Percentiles rank a stretch among this genome's conserved stretches.
Conservation (phyloP, 192 early-diverging fungal species). For the Linnemannia schmuckeri region DNA sequence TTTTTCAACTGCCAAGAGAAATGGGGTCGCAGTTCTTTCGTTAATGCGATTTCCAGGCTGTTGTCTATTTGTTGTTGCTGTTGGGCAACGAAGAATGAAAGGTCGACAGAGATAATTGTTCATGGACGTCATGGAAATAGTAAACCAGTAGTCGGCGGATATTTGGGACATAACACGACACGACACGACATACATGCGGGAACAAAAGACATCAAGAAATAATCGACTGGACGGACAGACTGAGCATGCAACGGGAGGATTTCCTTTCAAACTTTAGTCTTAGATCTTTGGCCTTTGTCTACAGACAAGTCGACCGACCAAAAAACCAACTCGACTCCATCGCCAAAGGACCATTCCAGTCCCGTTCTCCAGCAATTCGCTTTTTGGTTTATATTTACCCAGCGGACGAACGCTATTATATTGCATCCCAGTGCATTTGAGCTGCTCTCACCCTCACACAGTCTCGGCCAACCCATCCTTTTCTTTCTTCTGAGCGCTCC, state of each 20-base stretch:
- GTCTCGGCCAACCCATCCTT: constrained; percentile 5
- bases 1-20: constrained; percentile 10
- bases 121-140: neutral
- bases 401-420: constrained; percentile 20
- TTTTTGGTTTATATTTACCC: constrained; percentile 12
- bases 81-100: neutral
- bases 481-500: constrained; percentile 5
- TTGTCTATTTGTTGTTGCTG: neutral
- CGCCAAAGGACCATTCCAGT: neutral
- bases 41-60: neutral
- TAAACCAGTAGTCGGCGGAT: neutral
- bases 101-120: neutral
- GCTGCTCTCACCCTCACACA: constrained; percentile 30
- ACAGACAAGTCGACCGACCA: neutral
- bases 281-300: neutral
- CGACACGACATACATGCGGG: neutral
- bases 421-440: constrained; percentile 20
- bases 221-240: neutral
- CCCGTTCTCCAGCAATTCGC: neutral
- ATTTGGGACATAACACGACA: neutral
- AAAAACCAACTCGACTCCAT: neutral
- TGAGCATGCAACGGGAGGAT: neutral
- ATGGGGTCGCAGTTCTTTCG: neutral
- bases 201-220: neutral
- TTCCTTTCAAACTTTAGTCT: neutral